phyloP scores from a whole-genome alignment of 2,329 filamentous ascomycete genomes.

The Pleoardoris graminearum region DNA sequence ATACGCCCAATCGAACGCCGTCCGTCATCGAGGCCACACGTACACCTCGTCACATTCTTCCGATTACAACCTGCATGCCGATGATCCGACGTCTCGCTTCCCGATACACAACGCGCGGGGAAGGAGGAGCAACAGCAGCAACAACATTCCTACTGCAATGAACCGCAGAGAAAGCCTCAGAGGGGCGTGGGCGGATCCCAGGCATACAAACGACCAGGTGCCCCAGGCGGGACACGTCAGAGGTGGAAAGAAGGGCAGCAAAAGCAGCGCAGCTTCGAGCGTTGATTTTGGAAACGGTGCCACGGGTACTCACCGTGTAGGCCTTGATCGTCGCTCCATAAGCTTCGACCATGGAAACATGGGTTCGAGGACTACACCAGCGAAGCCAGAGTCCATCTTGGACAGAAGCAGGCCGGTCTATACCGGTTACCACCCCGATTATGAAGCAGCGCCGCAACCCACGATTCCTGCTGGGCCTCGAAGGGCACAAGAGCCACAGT shows the following conservation, averaged over 20 bases:
- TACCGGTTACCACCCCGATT: conserved; percentile 59
- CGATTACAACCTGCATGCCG: conserved; percentile 53
- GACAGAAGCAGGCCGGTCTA: conserved; percentile 50
- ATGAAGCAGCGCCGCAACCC: conserved; percentile 84
- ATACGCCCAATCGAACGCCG: conserved; percentile 35
- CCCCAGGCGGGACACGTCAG: conserved; percentile 37
- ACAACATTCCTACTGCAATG: conserved; percentile 58
- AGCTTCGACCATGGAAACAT: conserved; percentile 67
- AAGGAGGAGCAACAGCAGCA: conserved; percentile 79
- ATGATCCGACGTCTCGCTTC: conserved; percentile 47
- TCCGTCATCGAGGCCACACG: conserved; percentile 60
- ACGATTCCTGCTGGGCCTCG: conserved; percentile 81
- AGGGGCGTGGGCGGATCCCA: conserved; percentile 28
- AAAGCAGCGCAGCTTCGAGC: conserved; percentile 70
- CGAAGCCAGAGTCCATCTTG: conserved; percentile 50
- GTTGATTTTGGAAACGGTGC: conserved; percentile 67
- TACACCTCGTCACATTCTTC: conserved; percentile 64
- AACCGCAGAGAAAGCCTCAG: conserved; percentile 40
- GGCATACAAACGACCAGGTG: conserved; percentile 33
- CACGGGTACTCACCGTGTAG: conserved; percentile 61
- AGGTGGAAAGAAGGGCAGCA: conserved; percentile 65
- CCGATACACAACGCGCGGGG: conserved; percentile 53
- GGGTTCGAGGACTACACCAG: conserved; percentile 22
- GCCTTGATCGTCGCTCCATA: conserved; percentile 63
- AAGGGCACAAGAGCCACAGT: conserved; percentile 50